phyloP scores from a whole-genome alignment of 129 eudicot species.

The Cynara cardunculus region DNA sequence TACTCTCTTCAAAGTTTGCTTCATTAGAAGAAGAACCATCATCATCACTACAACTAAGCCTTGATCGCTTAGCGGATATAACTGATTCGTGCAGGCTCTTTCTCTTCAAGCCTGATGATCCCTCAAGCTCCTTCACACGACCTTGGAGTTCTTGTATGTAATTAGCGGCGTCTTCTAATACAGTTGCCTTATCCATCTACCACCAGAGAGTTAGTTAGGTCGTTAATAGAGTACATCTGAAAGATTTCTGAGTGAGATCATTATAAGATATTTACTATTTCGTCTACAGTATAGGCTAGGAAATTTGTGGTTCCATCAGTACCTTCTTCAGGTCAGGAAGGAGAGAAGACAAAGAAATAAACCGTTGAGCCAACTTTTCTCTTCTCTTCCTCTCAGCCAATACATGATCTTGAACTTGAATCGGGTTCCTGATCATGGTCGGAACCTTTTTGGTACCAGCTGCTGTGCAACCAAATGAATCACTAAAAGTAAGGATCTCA shows the following conservation, averaged over 20 bases:
- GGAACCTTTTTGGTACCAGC: conserved; percentile 24
- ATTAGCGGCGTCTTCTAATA: conserved; percentile 47
- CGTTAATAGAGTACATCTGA: not conserved
- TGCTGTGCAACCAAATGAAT: conserved; percentile 20
- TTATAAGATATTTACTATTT: not conserved
- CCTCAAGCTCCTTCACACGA: conserved; percentile 44
- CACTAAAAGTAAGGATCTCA: conserved; percentile 32
- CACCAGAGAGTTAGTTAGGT: not conserved
- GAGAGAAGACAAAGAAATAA: conserved; percentile 53
- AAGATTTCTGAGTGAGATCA: not conserved
- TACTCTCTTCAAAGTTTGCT: conserved; percentile 25
- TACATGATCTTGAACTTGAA: conserved; percentile 63
- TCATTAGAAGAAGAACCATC: conserved; percentile 38
- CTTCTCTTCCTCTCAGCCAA: conserved; percentile 72
- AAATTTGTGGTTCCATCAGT: not conserved
- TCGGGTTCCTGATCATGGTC: conserved; percentile 34
- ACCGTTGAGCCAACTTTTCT: conserved; percentile 53
- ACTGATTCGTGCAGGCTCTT: conserved; percentile 22
- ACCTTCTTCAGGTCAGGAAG: conserved; percentile 71
- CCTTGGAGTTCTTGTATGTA: conserved; percentile 48
- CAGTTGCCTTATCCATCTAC: conserved; percentile 60
- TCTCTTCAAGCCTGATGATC: conserved; percentile 16
- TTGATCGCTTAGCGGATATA: conserved; percentile 26
- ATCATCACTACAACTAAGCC: conserved; percentile 30
- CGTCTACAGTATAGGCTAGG: not conserved